Conservation (phyloP, 352 stramenopile species). For the Hyaloperonospora arabidopsidis region DNA sequence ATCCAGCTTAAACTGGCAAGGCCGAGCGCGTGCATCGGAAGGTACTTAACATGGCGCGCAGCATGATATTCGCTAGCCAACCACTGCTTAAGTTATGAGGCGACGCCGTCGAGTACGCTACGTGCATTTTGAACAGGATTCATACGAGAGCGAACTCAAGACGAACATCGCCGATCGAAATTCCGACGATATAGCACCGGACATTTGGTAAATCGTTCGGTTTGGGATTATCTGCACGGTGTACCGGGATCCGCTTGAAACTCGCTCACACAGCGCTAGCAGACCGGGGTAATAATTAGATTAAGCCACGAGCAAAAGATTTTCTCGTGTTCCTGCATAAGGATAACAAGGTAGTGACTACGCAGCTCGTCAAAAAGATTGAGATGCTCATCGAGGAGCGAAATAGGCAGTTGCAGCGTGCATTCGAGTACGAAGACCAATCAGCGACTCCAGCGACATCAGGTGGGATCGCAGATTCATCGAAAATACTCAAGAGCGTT, state of each 20-base stretch:
- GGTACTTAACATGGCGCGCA: neutral
- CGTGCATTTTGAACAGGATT: neutral
- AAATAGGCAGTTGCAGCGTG: too few species aligned
- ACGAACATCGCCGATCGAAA: neutral
- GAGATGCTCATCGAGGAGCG: neutral
- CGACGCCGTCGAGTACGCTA: conserved; percentile 1
- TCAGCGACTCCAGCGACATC: too few species aligned
- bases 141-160: neutral
- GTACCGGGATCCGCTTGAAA: neutral
- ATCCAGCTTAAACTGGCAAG: neutral
- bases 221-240: neutral
- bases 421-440: too few species aligned
- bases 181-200: neutral
- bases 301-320: neutral
- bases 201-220: neutral
- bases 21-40: conserved; percentile 1
- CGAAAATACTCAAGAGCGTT: too few species aligned
- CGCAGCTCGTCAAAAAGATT: neutral
- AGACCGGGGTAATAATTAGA: neutral
- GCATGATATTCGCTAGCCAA: neutral
- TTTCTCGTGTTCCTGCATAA: neutral
- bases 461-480: too few species aligned
- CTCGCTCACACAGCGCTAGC: neutral
- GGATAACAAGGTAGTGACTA: neutral
- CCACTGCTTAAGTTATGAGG: neutral